Percentiles rank a stretch among this genome's conserved stretches.
These are phyloP conservation scores for Lactarius sanguifluus DNA, from an alignment of 768 basidiomycete genomes.

Conservation along the genomic window DNA sequence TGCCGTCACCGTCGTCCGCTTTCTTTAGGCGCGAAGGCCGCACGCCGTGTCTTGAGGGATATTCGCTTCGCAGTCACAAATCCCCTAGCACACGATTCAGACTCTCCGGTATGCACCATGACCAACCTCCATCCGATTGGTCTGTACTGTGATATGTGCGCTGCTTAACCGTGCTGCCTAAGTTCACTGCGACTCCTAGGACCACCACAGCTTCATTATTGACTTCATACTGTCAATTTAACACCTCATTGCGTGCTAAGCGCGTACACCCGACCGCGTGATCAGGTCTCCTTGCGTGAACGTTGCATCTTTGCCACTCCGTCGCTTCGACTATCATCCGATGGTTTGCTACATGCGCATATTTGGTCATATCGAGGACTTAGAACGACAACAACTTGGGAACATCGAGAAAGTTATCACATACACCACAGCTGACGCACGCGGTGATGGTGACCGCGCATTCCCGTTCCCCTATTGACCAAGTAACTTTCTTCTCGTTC, in stretches of 20 bases:
- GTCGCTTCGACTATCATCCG: neutral
- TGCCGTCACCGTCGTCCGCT: neutral
- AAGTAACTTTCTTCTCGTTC: neutral
- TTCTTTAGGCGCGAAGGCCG: neutral
- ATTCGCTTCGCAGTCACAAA: neutral
- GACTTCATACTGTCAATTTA: neutral
- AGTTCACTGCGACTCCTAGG: neutral
- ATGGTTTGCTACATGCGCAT: neutral
- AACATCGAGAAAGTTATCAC: neutral
- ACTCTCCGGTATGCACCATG: neutral
- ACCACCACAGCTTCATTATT: neutral
- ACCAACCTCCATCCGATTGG: neutral
- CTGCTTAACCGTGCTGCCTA: neutral
- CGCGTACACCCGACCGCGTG: constrained; percentile 6
- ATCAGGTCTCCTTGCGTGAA: constrained; percentile 1
- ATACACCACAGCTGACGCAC: neutral
- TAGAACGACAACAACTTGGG: too few species aligned
- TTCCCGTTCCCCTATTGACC: neutral
- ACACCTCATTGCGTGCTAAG: neutral
- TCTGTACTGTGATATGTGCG: neutral
- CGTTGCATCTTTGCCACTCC: neutral
- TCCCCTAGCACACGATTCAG: neutral
- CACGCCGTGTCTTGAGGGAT: neutral
- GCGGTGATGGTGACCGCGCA: neutral
- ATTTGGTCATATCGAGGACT: neutral